These are phyloP conservation scores for Fusarium sp. DNA, from an alignment of 2,329 filamentous ascomycete genomes.

Conservation along the genomic window DNA sequence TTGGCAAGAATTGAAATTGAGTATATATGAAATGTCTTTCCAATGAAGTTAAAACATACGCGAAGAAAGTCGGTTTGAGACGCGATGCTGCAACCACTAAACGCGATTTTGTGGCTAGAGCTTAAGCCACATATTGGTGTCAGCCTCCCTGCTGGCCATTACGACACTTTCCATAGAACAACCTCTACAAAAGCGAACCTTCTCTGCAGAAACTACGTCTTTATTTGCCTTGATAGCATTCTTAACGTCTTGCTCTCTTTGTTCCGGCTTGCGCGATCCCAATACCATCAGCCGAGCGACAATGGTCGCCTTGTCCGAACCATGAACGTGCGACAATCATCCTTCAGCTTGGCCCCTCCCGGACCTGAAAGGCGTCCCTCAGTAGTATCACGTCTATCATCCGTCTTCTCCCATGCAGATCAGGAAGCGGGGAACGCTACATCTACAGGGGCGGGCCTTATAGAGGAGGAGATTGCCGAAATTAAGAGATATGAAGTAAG, in stretches of 20 bases:
- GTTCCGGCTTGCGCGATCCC: constrained; percentile 1
- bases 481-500: constrained; percentile 94
- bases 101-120: constrained; percentile 46
- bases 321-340: constrained; percentile 67
- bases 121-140: constrained; percentile 43
- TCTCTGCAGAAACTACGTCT: neutral
- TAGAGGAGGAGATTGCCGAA: constrained; percentile 95
- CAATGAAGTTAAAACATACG: constrained; percentile 16
- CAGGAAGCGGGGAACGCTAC: constrained; percentile 65
- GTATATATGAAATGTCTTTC: neutral
- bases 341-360: constrained; percentile 56
- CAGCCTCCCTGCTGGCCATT: constrained; percentile 32
- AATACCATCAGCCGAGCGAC: constrained; percentile 42
- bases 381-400: constrained; percentile 74
- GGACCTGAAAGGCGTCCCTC: constrained; percentile 64
- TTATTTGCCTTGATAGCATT: neutral
- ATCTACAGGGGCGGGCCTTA: constrained; percentile 72
- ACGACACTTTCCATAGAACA: constrained; percentile 27
- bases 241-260: neutral
- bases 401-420: constrained; percentile 74
- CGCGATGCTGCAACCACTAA: constrained; percentile 49
- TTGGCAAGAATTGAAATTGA: neutral
- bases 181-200: constrained; percentile 13
- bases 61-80: constrained; percentile 14
- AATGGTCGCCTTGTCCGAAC: constrained; percentile 56